Conservation (phyloP, 257 asterid species). For the Solanum appendiculatum region DNA sequence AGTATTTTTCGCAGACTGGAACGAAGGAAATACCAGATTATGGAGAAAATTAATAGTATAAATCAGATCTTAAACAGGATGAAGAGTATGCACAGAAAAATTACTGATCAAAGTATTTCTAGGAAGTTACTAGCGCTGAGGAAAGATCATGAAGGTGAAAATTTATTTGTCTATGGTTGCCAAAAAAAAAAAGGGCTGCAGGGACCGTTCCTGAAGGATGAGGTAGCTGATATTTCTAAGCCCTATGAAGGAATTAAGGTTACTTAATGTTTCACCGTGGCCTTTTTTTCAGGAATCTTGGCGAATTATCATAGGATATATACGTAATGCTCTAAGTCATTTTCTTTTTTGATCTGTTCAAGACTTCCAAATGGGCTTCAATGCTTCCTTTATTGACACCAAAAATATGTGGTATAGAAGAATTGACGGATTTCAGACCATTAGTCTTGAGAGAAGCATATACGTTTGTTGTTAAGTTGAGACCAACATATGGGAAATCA, state of each 20-base stretch:
- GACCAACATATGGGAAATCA: not conserved
- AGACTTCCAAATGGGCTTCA: not conserved
- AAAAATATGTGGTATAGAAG: not conserved
- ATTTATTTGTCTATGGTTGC: not conserved
- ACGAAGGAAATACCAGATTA: not conserved
- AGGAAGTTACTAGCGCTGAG: not conserved
- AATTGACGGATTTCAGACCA: not conserved
- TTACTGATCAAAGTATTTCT: not conserved
- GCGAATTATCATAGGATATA: not conserved
- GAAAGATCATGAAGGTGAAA: not conserved
- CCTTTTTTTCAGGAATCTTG: not conserved
- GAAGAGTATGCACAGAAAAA: not conserved
- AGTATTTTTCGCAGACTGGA: not conserved
- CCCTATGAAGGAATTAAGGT: not conserved
- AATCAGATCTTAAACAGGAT: not conserved
- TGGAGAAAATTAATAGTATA: not conserved
- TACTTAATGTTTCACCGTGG: not conserved
- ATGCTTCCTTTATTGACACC: not conserved
- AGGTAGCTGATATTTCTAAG: not conserved
- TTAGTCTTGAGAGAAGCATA: not conserved
- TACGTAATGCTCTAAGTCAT: not conserved
- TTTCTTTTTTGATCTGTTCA: not conserved
- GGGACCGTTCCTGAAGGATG: not conserved
- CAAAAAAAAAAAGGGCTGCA: not conserved
- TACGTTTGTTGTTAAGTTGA: not conserved